Evolutionary conservation across 148 eudicot genomes (phyloP).

Genomic region (Spergularia marina): DNA sequence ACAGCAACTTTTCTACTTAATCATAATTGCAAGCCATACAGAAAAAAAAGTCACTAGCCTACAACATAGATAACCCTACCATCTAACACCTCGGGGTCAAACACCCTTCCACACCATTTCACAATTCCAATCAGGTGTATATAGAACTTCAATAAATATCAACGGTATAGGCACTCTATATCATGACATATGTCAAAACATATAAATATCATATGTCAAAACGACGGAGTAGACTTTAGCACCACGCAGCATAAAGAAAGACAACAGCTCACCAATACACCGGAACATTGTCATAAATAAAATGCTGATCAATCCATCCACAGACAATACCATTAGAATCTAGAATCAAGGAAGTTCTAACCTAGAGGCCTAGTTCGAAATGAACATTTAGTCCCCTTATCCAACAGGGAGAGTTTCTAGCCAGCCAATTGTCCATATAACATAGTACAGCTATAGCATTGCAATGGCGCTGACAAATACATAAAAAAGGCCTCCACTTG

Average conservation of each 20-base stretch:
- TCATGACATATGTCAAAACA: neutral
- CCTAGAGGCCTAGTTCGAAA: neutral
- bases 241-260: neutral
- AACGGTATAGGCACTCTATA: neutral
- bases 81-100: neutral
- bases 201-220: no score
- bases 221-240: neutral
- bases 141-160: neutral
- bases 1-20: neutral
- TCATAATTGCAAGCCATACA: slow-evolving; percentile 2
- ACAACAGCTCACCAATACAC: neutral
- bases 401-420: neutral
- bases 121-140: neutral
- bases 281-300: neutral
- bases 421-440: neutral
- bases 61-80: neutral
- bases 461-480: neutral
- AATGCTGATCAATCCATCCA: neutral
- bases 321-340: slow-evolving; percentile 3
- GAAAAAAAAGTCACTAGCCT: neutral
- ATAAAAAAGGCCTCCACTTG: neutral
- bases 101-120: neutral
- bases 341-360: neutral
- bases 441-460: neutral
- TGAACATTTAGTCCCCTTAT: neutral